Conservation (phyloP, 768 basidiomycete species). For the Thelephora aurantiotincta region DNA sequence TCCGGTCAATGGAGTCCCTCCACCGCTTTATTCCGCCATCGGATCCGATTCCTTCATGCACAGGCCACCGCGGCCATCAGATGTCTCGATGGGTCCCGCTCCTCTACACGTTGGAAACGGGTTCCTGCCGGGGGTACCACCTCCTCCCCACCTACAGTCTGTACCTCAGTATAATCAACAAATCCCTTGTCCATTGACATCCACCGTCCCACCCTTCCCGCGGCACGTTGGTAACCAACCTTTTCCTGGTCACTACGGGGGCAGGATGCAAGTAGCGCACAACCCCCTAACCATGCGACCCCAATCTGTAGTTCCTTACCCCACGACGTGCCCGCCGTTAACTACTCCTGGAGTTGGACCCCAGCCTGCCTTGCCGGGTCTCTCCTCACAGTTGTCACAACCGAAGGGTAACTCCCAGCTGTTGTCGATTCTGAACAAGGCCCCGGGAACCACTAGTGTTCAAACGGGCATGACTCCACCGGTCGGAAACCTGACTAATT, state of each 20-base stretch:
- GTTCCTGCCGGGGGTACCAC: conserved; percentile 24
- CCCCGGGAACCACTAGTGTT: conserved; percentile 5
- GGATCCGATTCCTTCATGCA: conserved; percentile 17
- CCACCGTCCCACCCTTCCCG: background rate
- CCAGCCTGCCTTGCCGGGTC: background rate
- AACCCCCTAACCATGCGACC: background rate
- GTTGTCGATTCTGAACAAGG: conserved; percentile 22
- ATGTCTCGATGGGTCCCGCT: conserved; percentile 16
- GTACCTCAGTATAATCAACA: conserved; percentile 3
- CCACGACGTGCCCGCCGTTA: background rate
- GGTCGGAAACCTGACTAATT: conserved; percentile 6
- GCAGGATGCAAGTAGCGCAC: background rate
- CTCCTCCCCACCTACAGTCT: conserved; percentile 3
- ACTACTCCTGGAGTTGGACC: background rate
- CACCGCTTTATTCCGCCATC: conserved; percentile 5
- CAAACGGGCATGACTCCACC: conserved; percentile 3
- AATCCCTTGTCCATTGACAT: background rate
- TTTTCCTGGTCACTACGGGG: background rate
- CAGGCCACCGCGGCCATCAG: conserved; percentile 18
- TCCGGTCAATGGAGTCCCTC: conserved; percentile 6
- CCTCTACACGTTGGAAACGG: conserved; percentile 11
- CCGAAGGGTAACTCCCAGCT: conserved; percentile 14
- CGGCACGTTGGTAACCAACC: background rate
- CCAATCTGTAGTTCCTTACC: background rate
- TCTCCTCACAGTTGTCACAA: background rate